Conservation (phyloP, 306 rosid genomes). For the Urtica urens region DNA sequence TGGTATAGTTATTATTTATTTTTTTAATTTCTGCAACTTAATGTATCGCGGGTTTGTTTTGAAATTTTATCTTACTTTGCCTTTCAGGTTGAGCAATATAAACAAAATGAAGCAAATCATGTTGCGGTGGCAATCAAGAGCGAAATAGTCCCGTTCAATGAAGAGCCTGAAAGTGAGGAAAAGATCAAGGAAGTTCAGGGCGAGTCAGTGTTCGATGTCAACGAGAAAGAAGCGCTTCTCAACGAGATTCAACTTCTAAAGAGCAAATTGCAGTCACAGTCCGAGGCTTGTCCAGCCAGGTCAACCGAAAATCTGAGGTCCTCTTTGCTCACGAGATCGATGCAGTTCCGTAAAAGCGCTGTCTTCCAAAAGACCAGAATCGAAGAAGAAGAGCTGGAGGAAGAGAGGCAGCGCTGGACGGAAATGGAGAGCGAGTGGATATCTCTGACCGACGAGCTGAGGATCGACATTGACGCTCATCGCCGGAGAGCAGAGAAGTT, state of each 20-base stretch:
- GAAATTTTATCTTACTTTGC: conserved; percentile 1
- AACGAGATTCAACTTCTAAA: conserved; percentile 68
- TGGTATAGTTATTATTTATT: conserved; percentile 35
- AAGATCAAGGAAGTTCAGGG: conserved; percentile 55
- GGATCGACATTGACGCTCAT: conserved; percentile 64
- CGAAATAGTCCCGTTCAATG: conserved; percentile 19
- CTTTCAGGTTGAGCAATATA: conserved; percentile 46
- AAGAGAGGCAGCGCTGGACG: conserved; percentile 80
- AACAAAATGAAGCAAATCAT: conserved; percentile 29
- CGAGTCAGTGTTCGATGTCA: conserved; percentile 34
- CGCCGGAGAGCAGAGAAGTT: conserved; percentile 57
- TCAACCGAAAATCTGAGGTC: conserved; percentile 77
- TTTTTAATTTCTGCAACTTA: neutral
- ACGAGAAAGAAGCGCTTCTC: conserved; percentile 83
- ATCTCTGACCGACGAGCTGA: conserved; percentile 79
- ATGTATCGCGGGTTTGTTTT: too few relatives aligned
- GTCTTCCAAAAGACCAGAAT: conserved; percentile 23
- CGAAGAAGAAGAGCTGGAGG: conserved; percentile 77
- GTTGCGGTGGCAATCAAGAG: neutral
- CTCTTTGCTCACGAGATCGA: conserved; percentile 64
- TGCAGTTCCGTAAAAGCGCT: conserved; percentile 52
- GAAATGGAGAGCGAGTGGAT: conserved; percentile 99
- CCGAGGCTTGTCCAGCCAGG: conserved; percentile 38
- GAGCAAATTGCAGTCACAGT: conserved; percentile 45
- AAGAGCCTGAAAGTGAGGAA: conserved; percentile 21